Evolutionary conservation across 306 rosid species (phyloP).

Genomic region (Luffa acutangula): DNA sequence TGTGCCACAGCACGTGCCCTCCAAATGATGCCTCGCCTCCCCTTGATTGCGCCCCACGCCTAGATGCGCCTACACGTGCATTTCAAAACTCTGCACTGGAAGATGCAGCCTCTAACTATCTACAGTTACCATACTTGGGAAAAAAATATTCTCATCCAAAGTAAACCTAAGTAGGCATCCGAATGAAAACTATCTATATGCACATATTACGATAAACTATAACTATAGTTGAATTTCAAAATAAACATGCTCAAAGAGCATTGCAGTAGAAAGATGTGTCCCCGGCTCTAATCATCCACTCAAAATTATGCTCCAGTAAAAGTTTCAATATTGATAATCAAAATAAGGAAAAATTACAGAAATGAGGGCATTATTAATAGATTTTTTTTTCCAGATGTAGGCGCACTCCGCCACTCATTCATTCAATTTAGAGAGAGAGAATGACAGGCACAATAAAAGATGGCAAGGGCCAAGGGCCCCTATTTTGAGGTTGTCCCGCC

Average conservation of each 20-base stretch:
- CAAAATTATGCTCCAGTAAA: neutral
- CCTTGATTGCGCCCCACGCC: neutral
- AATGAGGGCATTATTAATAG: neutral
- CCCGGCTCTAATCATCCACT: neutral
- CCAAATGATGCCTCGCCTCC: neutral
- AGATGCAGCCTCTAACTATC: slow-evolving; percentile 10
- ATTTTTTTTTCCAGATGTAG: neutral
- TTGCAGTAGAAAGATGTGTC: neutral
- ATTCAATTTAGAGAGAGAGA: neutral
- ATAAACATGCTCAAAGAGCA: neutral
- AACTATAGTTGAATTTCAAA: neutral
- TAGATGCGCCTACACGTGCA: neutral
- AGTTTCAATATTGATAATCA: neutral
- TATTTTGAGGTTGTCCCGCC: neutral
- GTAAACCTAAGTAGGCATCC: neutral
- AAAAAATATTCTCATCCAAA: neutral
- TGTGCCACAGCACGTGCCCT: neutral
- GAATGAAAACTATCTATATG: neutral
- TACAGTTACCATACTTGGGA: neutral
- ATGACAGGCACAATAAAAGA: neutral
- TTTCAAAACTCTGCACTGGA: neutral
- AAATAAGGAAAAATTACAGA: neutral
- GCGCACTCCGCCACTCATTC: neutral
- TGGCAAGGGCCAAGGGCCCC: neutral
- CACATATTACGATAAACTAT: neutral